Evolutionary conservation across 495 filamentous ascomycete species (phyloP), one percentile per base, ranked within the genome.

Genomic region (Pseudomonodictys pantanalensis): DNA sequence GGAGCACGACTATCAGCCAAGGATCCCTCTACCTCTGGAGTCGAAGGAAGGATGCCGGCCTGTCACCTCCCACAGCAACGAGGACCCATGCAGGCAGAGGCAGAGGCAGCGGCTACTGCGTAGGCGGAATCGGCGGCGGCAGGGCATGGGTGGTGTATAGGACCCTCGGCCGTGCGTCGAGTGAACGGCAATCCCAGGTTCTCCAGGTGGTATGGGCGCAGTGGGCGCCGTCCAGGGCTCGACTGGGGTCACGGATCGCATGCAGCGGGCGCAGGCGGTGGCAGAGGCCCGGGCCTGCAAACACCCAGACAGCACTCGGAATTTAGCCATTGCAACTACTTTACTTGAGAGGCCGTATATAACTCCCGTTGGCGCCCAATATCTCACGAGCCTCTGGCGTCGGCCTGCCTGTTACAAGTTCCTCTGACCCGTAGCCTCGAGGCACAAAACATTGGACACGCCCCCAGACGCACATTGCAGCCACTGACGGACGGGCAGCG

Each of bases 331-430:
- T 53, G 53, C 28, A 59, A 49, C 57, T 66, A 66, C 64, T 62
- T 53, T 66, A 62, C 58, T 62, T 55, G 64, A 66, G 54, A 58
- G 64, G 43, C 52, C 38, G 64, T 59, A 62, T 62, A 66, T 66
- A 66, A 42, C 47, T 58, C 24, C 54, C 50, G 58, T 58, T 58
- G 64, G 58, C 43, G 64, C 58, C 64, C 64, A 66, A 66, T 66
- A 58, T 66, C 58, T 58, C 50, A 58, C 26, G 49, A 48, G 33
- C 22, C 30, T 42, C 56, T 33, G n/a, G 43, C 55, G 51, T 50
- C 43, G 22, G 51, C 28, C 29, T 44, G 50, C 29, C 45, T 45
- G 50, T 66, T 30, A 57, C 62, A 56, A 17, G 56, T 56, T 60
- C 62, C 62, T 65, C 56, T 60, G 50, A 65, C 24, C 62, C 57